Evolutionary conservation across 305 asterid species (phyloP), one percentile per base, ranked within the genome.

Genomic region (Rubia tinctorum): DNA sequence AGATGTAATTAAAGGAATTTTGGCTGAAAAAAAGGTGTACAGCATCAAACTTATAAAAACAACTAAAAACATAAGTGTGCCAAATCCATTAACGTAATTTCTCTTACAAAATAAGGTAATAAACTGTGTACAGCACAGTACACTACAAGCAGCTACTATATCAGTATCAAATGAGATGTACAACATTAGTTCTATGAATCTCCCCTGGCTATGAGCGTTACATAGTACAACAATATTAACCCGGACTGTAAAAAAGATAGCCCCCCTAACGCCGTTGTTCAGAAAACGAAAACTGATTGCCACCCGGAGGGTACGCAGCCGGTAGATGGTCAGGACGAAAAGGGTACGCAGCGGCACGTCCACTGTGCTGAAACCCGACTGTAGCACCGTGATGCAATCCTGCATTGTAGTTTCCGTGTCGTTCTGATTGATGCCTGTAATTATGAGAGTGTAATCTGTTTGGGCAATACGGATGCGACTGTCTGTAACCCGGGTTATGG

Each of bases 281-380:
- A 2, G 93, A 82, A 7, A 79, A 78, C 17, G 99, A 81, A 79
- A 73, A 94, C 60, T 84, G 93, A 72, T 94, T 91, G 18, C 89
- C 59, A 18, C 9, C 89, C 4, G 86, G 59, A 44, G 80, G 92
- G 62, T 27, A 27, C 30, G 30, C 30, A 27, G 2, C 30, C 78
- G 88, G 62, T 27, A 87, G 83, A 42, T 74, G 80, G 56, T 53
- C 71, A 68, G 59, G 59, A 15, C 10, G 22, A 53, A 9, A 22
- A 49, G 59, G 59, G 6, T 15, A 8, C 1, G 18, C 59, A 15
- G 17, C 81, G 30, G 85, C 83, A 49, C 18, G 55, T 27, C 81
- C 75, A 30, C 77, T 80, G 65, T 75, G 89, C 11, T 69, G 81
- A 12, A 77, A 78, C 22, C 82, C 74, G 47, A 25, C 80, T 23